Evolutionary conservation across 2,329 filamentous ascomycete species (phyloP).

Genomic region (Penicillium sp.): DNA sequence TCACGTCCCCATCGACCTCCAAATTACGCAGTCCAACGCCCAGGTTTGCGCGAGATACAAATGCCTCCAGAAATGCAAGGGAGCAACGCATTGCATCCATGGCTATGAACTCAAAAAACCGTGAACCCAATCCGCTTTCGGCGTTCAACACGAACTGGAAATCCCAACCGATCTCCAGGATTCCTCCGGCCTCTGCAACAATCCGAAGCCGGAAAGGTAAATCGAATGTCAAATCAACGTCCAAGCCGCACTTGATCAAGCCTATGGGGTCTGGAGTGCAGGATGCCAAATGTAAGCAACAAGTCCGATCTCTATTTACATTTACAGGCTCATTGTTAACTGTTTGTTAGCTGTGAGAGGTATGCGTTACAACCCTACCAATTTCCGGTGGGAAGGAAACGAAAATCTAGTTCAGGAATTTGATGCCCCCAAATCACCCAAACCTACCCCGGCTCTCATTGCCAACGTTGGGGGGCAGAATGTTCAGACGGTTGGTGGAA

Average conservation of each 20-base stretch:
- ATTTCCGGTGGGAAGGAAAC: slow-evolving; percentile 93
- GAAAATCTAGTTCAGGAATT: slow-evolving; percentile 79
- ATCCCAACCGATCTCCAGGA: slow-evolving; percentile 52
- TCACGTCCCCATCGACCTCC: slow-evolving; percentile 57
- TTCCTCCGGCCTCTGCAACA: slow-evolving; percentile 50
- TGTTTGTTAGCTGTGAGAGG: slow-evolving; percentile 71
- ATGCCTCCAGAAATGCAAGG: slow-evolving; percentile 63
- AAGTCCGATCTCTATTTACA: slow-evolving; percentile 1
- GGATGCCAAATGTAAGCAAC: slow-evolving; percentile 77
- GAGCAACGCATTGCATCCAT: slow-evolving; percentile 57
- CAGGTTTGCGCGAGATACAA: slow-evolving; percentile 65
- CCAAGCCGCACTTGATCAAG: slow-evolving; percentile 83
- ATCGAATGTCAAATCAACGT: slow-evolving; percentile 32
- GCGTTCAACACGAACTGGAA: slow-evolving; percentile 61
- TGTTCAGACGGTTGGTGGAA: slow-evolving; percentile 91
- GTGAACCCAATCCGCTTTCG: slow-evolving; percentile 47
- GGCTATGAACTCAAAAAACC: slow-evolving; percentile 34
- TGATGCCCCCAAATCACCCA: slow-evolving; percentile 55
- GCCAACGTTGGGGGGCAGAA: slow-evolving; percentile 85
- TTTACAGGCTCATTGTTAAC: slow-evolving; percentile 1
- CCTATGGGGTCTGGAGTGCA: slow-evolving; percentile 71
- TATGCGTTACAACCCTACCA: slow-evolving; percentile 90
- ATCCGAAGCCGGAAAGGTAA: slow-evolving; percentile 46
- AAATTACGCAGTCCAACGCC: slow-evolving; percentile 53
- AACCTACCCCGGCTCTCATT: slow-evolving; percentile 67